phyloP scores from a whole-genome alignment of 257 asterid genomes.

The Rubia yunnanensis region DNA sequence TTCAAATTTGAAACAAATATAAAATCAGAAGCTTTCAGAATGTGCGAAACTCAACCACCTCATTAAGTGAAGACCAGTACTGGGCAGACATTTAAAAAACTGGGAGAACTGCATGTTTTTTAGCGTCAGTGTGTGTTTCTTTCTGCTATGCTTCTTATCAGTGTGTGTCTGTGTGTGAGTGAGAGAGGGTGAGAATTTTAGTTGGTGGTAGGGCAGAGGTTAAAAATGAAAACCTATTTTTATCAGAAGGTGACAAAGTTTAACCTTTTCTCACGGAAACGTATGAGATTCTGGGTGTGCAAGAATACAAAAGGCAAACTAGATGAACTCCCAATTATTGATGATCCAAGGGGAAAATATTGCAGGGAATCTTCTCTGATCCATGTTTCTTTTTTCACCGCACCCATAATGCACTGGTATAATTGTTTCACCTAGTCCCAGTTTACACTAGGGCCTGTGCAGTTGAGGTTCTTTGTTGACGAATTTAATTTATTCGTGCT shows the following conservation, averaged over 20 bases:
- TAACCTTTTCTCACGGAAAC: constrained; percentile 38
- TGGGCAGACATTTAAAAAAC: constrained; percentile 9
- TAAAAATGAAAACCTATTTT: constrained; percentile 1
- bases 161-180: not conserved
- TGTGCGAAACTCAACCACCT: not conserved
- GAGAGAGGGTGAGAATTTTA: not conserved
- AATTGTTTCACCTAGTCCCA: not conserved
- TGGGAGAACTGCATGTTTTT: constrained; percentile 6
- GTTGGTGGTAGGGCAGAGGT: not conserved
- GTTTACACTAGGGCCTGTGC: not conserved
- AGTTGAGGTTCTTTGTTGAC: no score
- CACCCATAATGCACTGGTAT: constrained; percentile 6
- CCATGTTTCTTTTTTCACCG: constrained; percentile 22
- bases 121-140: not conserved
- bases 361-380: constrained; percentile 45
- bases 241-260: constrained; percentile 28
- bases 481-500: no score
- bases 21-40: no score
- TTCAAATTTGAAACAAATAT: not conserved
- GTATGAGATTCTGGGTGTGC: constrained; percentile 26
- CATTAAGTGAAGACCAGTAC: constrained; percentile 1
- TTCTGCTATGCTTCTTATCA: not conserved
- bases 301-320: constrained; percentile 34
- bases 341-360: constrained; percentile 22
- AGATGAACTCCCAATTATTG: constrained; percentile 35